Percentiles rank a stretch among this genome's conserved stretches.
Evolutionary conservation across 148 eudicot species (phyloP).

Genomic region (Vaccinium macrocarpon): DNA sequence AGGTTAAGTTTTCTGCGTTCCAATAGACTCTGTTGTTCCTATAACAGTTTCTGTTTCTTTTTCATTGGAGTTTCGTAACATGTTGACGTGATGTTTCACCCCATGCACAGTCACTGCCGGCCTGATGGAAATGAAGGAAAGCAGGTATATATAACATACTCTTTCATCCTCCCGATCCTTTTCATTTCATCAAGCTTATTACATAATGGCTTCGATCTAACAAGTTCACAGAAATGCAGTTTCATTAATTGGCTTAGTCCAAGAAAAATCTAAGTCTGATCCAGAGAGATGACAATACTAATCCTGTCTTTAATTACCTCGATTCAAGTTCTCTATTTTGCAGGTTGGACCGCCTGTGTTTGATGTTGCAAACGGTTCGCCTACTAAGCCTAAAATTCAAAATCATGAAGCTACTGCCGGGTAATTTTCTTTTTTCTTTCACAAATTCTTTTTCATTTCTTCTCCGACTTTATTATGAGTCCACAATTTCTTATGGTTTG

Average conservation of each 20-base stretch:
- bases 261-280: background rate
- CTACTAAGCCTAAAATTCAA: background rate
- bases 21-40: background rate
- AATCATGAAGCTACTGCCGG: background rate
- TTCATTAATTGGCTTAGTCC: background rate
- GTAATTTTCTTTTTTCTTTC: too few species aligned
- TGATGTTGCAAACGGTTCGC: background rate
- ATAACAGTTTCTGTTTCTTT: background rate
- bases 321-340: background rate
- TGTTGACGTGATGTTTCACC: background rate
- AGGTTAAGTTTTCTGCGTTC: background rate
- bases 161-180: background rate
- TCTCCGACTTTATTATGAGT: too few species aligned
- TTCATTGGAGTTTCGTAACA: background rate
- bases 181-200: background rate
- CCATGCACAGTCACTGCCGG: too few species aligned
- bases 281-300: too few species aligned
- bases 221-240: background rate
- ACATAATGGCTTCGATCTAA: too few species aligned
- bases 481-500: background rate
- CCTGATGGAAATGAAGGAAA: background rate
- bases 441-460: background rate
- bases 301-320: background rate
- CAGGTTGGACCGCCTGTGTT: conserved; percentile 3
- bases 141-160: background rate